phyloP scores from a whole-genome alignment of 345 rosid species.

The Linum usitatissimum region DNA sequence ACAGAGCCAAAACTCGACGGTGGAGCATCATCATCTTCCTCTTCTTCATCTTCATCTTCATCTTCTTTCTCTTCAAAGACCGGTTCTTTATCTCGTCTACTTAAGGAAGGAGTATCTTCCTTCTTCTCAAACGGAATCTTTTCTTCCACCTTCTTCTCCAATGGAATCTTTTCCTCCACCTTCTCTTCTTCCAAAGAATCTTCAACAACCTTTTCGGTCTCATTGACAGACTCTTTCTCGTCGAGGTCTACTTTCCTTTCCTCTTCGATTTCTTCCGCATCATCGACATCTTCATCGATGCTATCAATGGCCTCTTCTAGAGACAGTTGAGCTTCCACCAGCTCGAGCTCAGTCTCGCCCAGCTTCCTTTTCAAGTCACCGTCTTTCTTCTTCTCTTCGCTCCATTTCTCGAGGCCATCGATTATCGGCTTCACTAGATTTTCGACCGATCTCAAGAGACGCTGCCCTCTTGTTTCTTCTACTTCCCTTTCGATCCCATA shows the following conservation, averaged over 20 bases:
- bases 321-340: conserved; percentile 69
- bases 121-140: conserved; percentile 40
- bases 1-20: conserved; percentile 81
- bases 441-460: conserved; percentile 35
- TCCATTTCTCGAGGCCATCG: conserved; percentile 62
- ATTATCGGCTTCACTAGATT: conserved; percentile 40
- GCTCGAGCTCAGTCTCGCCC: conserved; percentile 59
- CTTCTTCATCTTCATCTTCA: conserved; percentile 23
- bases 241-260: neutral
- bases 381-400: conserved; percentile 59
- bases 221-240: neutral
- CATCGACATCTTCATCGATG: conserved; percentile 66
- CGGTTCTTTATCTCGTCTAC: conserved; percentile 28
- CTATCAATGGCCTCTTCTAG: conserved; percentile 88
- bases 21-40: conserved; percentile 33
- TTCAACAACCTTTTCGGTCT: neutral
- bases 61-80: conserved; percentile 24
- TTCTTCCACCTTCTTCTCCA: conserved; percentile 30
- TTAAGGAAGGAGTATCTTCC: conserved; percentile 28
- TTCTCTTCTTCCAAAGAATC: neutral
- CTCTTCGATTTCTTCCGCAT: conserved; percentile 34
- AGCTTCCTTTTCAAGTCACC: conserved; percentile 51
- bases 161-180: neutral
- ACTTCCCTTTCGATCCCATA: conserved; percentile 45
- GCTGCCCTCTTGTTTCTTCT: conserved; percentile 33